Base-by-base conservation (phyloP, 169 alveolate species). In the Plasmodium gonderi region DNA sequence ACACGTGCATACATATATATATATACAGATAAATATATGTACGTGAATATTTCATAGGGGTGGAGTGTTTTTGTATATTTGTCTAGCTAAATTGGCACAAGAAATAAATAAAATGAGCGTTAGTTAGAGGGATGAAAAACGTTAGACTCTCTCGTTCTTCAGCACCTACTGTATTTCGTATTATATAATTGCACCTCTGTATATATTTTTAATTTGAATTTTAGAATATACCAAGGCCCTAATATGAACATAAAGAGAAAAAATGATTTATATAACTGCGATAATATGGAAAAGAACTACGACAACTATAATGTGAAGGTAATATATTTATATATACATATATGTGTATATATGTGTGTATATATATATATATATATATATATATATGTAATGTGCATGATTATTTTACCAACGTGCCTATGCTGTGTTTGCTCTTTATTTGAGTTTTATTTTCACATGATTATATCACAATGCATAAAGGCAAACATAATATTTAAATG, bases 261-360 rank as follows among this genome's bases (percentile, higher is more conserved):
- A 60, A 87, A 87, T 49, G 93, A 87, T 38, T 14, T 77, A 20
- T 74, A 60, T 68, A 77, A 60, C 68, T 51, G 81, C 69, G 93
- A 87, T 23, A 76, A 44, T 40, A 77, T 87, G 89, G 93, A 87
- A 31, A 87, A 64, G 72, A 87, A 45, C 49, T 87, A 87, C 74
- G 90, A 87, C 49, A 87, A 87, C 79, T 87, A 75, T 67, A 87
- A 60, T 47, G 51, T 77, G 93, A 87, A 77, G 92, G 92, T 83
- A 60, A 60, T 5, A 60, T 60, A 60, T 29, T 7, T 23, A 36
- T 23, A 60, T 29, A 20, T 23, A 36, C 17, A 14, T 29, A 8
- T 23, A 60, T 60, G 40, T 9, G 36, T 20, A 23, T 60, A 36
- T 6, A 4, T 26, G 38, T 60, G 72, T 26, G 68, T 51, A 20